Conservation (phyloP, 192 early-diverging fungal genomes). For the Podila horticola region DNA sequence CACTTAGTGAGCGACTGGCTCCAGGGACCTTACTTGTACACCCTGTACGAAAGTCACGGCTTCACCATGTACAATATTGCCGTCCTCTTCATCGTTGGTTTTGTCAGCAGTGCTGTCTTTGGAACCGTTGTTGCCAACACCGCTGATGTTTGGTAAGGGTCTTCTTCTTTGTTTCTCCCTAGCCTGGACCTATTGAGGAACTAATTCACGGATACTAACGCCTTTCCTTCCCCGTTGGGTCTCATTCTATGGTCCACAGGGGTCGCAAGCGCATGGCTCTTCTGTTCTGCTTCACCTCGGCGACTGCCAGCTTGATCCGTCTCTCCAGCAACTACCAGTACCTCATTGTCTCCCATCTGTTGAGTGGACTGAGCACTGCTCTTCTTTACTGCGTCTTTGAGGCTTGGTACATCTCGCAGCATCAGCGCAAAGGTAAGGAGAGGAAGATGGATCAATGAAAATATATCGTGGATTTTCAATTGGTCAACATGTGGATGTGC, state of each 20-base stretch:
- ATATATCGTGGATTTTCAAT: not conserved
- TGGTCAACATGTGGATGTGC: not conserved
- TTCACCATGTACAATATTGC: conserved; percentile 69
- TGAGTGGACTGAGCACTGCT: conserved; percentile 61
- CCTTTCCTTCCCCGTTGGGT: too few species aligned
- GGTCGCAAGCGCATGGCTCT: conserved; percentile 61
- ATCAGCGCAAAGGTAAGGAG: conserved; percentile 53
- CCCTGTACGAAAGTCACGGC: conserved; percentile 69
- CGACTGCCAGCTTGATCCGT: conserved; percentile 51
- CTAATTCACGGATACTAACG: not conserved
- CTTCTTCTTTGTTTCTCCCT: not conserved
- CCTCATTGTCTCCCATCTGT: conserved; percentile 56
- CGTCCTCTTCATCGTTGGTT: conserved; percentile 77
- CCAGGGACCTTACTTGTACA: conserved; percentile 74
- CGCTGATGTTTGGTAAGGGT: conserved; percentile 71
- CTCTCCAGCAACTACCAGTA: conserved; percentile 50
- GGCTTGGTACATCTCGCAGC: conserved; percentile 69
- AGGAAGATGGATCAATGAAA: not conserved
- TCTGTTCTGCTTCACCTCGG: conserved; percentile 60
- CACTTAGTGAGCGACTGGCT: conserved; percentile 60
- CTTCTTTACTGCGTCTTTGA: conserved; percentile 70
- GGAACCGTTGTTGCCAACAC: conserved; percentile 76
- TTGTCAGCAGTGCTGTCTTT: conserved; percentile 74
- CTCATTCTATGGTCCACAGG: conserved; percentile 26
- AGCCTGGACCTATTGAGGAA: not conserved